A percentile compares a stretch with the other conserved stretches of the same genome.
phyloP scores from a whole-genome alignment of 2,329 filamentous ascomycete species.

The Davidsoniella virescens region DNA sequence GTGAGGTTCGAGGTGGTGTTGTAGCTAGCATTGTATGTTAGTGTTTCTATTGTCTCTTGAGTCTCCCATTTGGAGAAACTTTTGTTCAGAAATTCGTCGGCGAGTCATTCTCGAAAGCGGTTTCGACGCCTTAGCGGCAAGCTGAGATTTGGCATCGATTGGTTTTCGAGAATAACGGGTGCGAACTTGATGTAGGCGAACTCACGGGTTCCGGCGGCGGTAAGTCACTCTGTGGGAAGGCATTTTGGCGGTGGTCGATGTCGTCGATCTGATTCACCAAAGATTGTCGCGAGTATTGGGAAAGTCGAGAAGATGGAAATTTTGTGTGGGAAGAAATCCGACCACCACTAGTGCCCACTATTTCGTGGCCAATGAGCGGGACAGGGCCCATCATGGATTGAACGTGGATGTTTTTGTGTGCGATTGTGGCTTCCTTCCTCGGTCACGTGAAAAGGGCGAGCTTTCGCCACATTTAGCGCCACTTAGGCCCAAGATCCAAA shows the following conservation, averaged over 20 bases:
- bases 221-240: constrained; percentile 45
- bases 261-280: constrained; percentile 19
- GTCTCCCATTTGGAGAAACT: background rate
- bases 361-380: constrained; percentile 14
- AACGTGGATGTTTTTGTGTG: constrained; percentile 10
- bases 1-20: constrained; percentile 98
- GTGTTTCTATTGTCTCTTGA: background rate
- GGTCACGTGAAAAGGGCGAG: constrained; percentile 12
- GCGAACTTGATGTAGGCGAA: constrained; percentile 17
- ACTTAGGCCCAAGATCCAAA: background rate
- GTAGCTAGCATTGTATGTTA: constrained; percentile 45
- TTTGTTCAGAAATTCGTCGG: background rate
- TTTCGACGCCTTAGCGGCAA: background rate
- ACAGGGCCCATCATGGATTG: constrained; percentile 12
- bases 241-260: constrained; percentile 36
- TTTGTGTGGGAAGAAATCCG: constrained; percentile 24
- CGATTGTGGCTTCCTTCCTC: constrained; percentile 3
- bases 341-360: constrained; percentile 11
- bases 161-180: background rate
- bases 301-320: constrained; percentile 22
- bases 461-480: constrained; percentile 9
- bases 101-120: background rate
- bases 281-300: constrained; percentile 10
- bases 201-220: constrained; percentile 69
- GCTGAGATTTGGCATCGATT: background rate